Evolutionary conservation across 805 yeast genomes (phyloP), one percentile per base, ranked within the genome.

Genomic region (Candida chauliodis): DNA sequence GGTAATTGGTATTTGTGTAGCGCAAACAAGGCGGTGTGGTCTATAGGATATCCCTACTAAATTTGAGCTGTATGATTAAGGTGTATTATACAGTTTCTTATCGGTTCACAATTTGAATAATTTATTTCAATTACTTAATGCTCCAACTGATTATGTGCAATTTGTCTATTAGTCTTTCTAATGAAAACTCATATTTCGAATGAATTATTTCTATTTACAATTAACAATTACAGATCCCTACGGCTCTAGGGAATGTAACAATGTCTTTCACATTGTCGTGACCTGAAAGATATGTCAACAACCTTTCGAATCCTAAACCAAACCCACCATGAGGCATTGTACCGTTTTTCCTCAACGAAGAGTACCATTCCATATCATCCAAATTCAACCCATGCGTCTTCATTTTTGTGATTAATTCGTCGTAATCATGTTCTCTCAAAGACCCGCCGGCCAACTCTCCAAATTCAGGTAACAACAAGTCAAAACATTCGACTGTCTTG

Each of bases 391-490:
- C 65, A 38, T 84, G 61, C 3, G 53, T 40, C 6, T 56, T 41
- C 58, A 91, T 78, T 42, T 77, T 83, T 1, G 44, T 44, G 2
- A 65, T 48, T 13, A 93, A 60, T 9, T 41, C 49, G 0, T 59
- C 70, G 43, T 74, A 63, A 44, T 75, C 62, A 51, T 85, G 86
- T 51, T 91, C 96, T 59, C 99, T 84, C 43, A 93, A 49, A 1
- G 96, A 88, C 0, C 99, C 99, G 2, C 99, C 99, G 6, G 87
- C 81, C 11, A 93, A 65, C 57, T 93, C 99, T 17, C 98, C 99
- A 40, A 93, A 74, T 14, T 82, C 91, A 0, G 99, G 99, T 14
- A 91, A 76, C 4, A 93, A 61, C 34, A 93, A 69, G 55, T 93
- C 99, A 53, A 79, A 93, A 52, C 98, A 90, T 0, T 85, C 95